Conservation (phyloP, 768 basidiomycete genomes). For the Tylopilus vinaceipallidus region DNA sequence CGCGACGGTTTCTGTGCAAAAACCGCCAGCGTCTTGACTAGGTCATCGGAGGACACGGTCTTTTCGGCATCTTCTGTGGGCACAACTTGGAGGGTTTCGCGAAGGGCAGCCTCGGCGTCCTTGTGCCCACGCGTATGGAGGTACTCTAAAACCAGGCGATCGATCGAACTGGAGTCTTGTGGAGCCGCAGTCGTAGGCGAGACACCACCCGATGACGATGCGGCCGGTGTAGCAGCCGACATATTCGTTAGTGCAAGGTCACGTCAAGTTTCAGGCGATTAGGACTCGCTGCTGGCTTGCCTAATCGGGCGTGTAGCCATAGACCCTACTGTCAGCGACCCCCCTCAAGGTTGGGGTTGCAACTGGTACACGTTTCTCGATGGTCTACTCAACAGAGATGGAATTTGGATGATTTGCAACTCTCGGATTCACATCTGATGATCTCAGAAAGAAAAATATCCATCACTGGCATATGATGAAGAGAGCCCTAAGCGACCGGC, state of each 20-base stretch:
- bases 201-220: constrained; percentile 33
- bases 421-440: no score
- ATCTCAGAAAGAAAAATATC: background rate
- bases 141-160: constrained; percentile 48
- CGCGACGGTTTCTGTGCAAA: constrained; percentile 67
- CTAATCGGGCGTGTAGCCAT: no score
- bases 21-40: constrained; percentile 56
- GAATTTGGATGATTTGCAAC: background rate
- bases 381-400: background rate
- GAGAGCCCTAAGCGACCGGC: no score
- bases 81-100: constrained; percentile 37
- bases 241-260: constrained; percentile 10
- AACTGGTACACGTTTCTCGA: no score
- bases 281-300: background rate
- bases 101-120: constrained; percentile 41
- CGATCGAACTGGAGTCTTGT: constrained; percentile 33
- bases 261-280: background rate
- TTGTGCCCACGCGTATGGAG: constrained; percentile 46
- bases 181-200: constrained; percentile 29
- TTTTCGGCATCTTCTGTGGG: constrained; percentile 36
- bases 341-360: no score
- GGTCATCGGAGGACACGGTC: constrained; percentile 48
- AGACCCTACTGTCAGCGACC: no score
- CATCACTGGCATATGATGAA: no score
- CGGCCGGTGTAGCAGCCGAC: constrained; percentile 33